Percentiles rank a stretch among this genome's conserved stretches.
These are phyloP conservation scores for Alnus glutinosa DNA, from an alignment of 306 rosid species.

Conservation along the genomic window DNA sequence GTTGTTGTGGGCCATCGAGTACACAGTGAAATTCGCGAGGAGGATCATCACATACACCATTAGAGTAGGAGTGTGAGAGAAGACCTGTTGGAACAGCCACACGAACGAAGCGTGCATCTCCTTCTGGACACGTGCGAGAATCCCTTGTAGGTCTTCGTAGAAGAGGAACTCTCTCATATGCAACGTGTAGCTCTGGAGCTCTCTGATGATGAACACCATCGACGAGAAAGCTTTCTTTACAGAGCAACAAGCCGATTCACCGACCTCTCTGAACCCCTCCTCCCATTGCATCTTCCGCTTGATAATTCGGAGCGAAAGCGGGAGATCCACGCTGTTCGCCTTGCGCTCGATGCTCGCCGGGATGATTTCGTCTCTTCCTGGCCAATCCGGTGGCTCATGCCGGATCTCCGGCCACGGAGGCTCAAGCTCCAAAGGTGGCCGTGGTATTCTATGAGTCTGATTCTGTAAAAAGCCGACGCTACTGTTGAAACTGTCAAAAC, in stretches of 20 bases:
- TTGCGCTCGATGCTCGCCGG: constrained; percentile 67
- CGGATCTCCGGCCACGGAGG: constrained; percentile 51
- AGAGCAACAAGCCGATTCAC: constrained; percentile 69
- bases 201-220: constrained; percentile 86
- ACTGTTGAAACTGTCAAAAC: not conserved
- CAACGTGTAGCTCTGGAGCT: constrained; percentile 71
- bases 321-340: constrained; percentile 86
- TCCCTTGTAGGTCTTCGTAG: constrained; percentile 73
- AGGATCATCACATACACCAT: constrained; percentile 93
- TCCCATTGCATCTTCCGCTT: constrained; percentile 74
- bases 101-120: constrained; percentile 96
- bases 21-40: constrained; percentile 79
- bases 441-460: not conserved
- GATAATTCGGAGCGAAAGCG: constrained; percentile 77
- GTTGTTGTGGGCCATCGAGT: constrained; percentile 69
- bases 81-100: constrained; percentile 90
- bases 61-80: constrained; percentile 86
- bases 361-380: constrained; percentile 43
- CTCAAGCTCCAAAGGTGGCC: constrained; percentile 26
- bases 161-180: constrained; percentile 75
- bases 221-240: constrained; percentile 83
- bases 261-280: constrained; percentile 64
- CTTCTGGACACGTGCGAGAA: constrained; percentile 66
- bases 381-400: constrained; percentile 48
- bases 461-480: constrained; percentile 9